These are phyloP conservation scores for Keqinozyma sinolaborantium DNA, from an alignment of 1,139 yeast species.

Conservation along the genomic window DNA sequence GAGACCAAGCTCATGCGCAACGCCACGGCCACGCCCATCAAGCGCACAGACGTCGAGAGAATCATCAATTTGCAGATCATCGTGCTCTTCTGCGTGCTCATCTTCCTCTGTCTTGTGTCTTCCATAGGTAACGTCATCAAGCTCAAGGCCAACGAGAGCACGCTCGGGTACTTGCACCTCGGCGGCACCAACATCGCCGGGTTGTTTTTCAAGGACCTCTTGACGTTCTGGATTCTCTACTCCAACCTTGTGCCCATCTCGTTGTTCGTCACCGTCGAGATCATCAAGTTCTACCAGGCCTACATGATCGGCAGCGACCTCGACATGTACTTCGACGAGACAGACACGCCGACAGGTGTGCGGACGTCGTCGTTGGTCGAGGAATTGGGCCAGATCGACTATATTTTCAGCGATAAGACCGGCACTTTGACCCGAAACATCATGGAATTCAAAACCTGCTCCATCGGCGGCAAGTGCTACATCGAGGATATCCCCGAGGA, in stretches of 20 bases:
- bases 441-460: constrained; percentile 94
- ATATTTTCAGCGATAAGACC: constrained; percentile 93
- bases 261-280: constrained; percentile 90
- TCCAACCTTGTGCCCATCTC: constrained; percentile 96
- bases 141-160: constrained; percentile 49
- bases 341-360: constrained; percentile 93
- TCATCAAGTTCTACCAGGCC: constrained; percentile 94
- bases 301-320: constrained; percentile 89
- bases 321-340: constrained; percentile 83
- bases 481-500: constrained; percentile 91
- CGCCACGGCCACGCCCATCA: constrained; percentile 98
- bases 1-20: constrained; percentile 98
- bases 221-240: constrained; percentile 94
- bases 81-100: constrained; percentile 78
- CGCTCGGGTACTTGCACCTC: constrained; percentile 62
- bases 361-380: constrained; percentile 94
- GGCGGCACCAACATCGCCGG: constrained; percentile 67
- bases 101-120: constrained; percentile 73
- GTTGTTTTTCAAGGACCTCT: constrained; percentile 77
- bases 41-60: constrained; percentile 94
- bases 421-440: constrained; percentile 94
- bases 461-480: constrained; percentile 90
- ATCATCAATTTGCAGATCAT: constrained; percentile 90
- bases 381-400: constrained; percentile 94
- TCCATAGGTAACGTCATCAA: constrained; percentile 85